Base-by-base conservation (phyloP, 2,329 filamentous ascomycete genomes). In the Cryphonectria naterciae region DNA sequence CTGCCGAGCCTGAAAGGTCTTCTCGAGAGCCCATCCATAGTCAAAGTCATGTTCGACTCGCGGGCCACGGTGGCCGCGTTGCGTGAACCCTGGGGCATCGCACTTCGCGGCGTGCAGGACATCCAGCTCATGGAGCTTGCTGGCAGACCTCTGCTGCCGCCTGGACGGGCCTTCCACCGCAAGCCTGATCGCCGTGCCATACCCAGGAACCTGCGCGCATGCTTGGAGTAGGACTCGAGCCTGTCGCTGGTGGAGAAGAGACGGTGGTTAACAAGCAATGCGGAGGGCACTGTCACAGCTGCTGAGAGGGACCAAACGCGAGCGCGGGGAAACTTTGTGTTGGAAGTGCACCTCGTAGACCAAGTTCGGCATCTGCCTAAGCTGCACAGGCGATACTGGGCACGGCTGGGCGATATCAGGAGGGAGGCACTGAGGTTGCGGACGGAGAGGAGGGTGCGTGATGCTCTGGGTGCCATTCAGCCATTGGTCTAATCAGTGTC, bases 201-300 rank as follows among this genome's bases (percentile, higher is more conserved):
- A 7, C 49, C 35, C 32, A 58, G 68, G 17, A n/a, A 28, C 22
- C 61, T 69, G 11, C 68, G 68, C 19, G 15, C 32, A 10, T 69
- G 68, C 52, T 25, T 65, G n/a, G 67, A 69, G 60, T 69, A 69
- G 68, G 68, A 69, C 49, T 69, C 68, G 7, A 39, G 52, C 37
- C 68, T 69, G 37, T 58, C 41, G 39, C 19, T 69, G 61, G 22
- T 58, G 11, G 17, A 69, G 68, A 69, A 69, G 49, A 37, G 68
- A 25, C 49, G 46, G 61, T 64, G 49, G 68, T 8, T 65, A 19
- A 46, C 35, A 28, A 52, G 13, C 10, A 41, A 69, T n/a, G 68
- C 35, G 3, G 37, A 37, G 39, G 35, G 19, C 15, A 46, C 13
- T 8, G 35, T 13, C 7, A 22, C 22, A 8, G 54, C 25, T n/a